These are phyloP conservation scores for Echeveria elegans DNA, from an alignment of 164 flowering plant genomes.

Conservation along the genomic window DNA sequence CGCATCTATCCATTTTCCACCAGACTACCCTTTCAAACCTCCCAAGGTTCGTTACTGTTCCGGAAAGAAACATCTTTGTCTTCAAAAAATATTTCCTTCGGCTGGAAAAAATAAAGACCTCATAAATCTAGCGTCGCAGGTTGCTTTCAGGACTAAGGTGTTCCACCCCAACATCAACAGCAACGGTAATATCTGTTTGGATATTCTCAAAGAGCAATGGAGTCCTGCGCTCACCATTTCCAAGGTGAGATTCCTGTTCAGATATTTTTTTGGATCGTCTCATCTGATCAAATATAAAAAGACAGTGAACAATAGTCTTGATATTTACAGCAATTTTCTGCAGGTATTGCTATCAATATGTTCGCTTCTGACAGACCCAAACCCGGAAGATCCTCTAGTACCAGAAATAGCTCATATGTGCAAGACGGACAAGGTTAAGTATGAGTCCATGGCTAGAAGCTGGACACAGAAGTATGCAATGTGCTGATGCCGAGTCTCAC, in stretches of 20 bases:
- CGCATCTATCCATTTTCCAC: constrained; percentile 56
- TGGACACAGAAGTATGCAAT: constrained; percentile 60
- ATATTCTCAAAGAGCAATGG: constrained; percentile 68
- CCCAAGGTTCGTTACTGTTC: constrained; percentile 37
- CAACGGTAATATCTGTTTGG: constrained; percentile 64
- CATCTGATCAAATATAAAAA: not conserved
- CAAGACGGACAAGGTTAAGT: constrained; percentile 43
- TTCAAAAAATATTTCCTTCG: not conserved
- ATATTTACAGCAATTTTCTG: not conserved
- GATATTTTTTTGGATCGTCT: not conserved
- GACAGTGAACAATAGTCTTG: not conserved
- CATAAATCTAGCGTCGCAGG: constrained; percentile 20
- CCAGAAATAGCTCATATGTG: constrained; percentile 66
- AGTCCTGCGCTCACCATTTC: constrained; percentile 67
- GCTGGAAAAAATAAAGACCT: not conserved
- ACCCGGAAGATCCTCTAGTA: constrained; percentile 61
- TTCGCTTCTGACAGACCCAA: constrained; percentile 56
- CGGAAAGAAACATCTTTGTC: not conserved
- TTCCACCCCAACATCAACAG: constrained; percentile 61
- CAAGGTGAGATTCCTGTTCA: constrained; percentile 24
- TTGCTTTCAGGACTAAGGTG: constrained; percentile 55
- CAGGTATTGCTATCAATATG: constrained; percentile 69
- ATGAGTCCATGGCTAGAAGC: constrained; percentile 49
- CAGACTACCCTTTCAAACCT: constrained; percentile 73
- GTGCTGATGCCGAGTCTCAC: not conserved